Evolutionary conservation across 495 filamentous ascomycete species (phyloP).

Genomic region (Penicillium macrosclerotiorum): DNA sequence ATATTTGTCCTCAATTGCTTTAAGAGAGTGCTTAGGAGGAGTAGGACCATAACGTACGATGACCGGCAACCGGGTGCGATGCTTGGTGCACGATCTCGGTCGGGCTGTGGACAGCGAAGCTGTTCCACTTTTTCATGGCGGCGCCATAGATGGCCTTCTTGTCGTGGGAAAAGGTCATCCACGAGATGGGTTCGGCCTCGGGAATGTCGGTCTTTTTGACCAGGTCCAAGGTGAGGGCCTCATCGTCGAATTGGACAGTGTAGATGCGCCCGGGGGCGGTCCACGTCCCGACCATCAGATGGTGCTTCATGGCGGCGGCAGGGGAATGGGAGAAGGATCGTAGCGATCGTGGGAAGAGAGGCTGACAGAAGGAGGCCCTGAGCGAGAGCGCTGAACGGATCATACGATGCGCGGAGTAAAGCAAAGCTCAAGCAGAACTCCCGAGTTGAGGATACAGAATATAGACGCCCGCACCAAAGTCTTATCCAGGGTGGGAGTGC

Average conservation of each 20-base stretch:
- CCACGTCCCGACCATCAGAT: constrained; percentile 84
- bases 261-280: constrained; percentile 82
- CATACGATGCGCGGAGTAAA: too few relatives aligned
- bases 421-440: too few relatives aligned
- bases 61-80: constrained; percentile 66
- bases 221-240: constrained; percentile 64
- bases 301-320: constrained; percentile 61
- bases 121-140: constrained; percentile 87
- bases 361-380: neutral
- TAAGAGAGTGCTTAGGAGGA: neutral
- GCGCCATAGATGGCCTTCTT: constrained; percentile 84
- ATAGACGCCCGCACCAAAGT: constrained; percentile 9
- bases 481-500: constrained; percentile 7
- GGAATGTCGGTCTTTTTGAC: constrained; percentile 78
- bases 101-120: constrained; percentile 72
- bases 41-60: constrained; percentile 43
- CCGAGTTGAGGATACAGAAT: constrained; percentile 22
- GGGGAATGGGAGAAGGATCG: neutral
- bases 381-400: neutral
- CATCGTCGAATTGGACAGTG: constrained; percentile 79
- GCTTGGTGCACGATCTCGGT: constrained; percentile 73
- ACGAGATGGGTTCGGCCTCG: constrained; percentile 79
- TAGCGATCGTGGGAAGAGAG: too few relatives aligned
- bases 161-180: constrained; percentile 84
- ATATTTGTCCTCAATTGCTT: neutral